Percentiles rank a stretch among this genome's conserved stretches.
These are phyloP conservation scores for Sugiyamaella qingdaonensis DNA, from an alignment of 805 yeast species.

Conservation along the genomic window DNA sequence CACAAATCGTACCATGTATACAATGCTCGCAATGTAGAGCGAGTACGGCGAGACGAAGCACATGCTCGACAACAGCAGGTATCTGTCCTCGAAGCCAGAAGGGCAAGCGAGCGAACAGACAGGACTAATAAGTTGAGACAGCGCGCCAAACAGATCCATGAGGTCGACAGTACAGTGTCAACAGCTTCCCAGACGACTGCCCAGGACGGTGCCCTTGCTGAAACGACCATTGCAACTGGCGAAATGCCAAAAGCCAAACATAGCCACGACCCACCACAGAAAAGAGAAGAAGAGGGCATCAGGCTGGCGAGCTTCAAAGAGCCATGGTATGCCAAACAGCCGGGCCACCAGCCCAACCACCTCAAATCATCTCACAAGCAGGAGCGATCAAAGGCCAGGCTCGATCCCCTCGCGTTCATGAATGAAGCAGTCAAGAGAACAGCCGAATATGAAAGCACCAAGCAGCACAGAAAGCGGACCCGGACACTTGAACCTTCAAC, in stretches of 20 bases:
- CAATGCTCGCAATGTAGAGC: constrained; percentile 25
- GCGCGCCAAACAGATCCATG: background rate
- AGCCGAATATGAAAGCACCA: background rate
- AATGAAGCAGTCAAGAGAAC: background rate
- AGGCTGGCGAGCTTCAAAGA: background rate
- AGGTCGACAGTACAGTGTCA: background rate
- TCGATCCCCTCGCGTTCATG: background rate
- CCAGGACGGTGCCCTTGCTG: background rate
- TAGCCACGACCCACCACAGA: background rate
- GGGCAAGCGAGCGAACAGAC: background rate
- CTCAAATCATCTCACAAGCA: background rate
- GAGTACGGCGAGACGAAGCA: constrained; percentile 26
- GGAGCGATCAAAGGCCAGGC: background rate
- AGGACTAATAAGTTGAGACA: constrained; percentile 1
- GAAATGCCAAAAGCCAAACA: background rate
- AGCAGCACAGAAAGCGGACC: too few species aligned
- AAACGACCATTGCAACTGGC: background rate
- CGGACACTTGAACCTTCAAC: too few species aligned
- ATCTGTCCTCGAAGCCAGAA: constrained; percentile 6
- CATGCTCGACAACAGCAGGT: constrained; percentile 32
- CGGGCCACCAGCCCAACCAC: background rate
- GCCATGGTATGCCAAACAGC: background rate
- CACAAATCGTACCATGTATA: constrained; percentile 32
- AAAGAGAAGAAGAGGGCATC: background rate
- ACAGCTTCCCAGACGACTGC: background rate